Evolutionary conservation across 1,284 basidiomycete genomes (phyloP), one percentile per base, ranked within the genome.

Genomic region (Marasmius oreades): DNA sequence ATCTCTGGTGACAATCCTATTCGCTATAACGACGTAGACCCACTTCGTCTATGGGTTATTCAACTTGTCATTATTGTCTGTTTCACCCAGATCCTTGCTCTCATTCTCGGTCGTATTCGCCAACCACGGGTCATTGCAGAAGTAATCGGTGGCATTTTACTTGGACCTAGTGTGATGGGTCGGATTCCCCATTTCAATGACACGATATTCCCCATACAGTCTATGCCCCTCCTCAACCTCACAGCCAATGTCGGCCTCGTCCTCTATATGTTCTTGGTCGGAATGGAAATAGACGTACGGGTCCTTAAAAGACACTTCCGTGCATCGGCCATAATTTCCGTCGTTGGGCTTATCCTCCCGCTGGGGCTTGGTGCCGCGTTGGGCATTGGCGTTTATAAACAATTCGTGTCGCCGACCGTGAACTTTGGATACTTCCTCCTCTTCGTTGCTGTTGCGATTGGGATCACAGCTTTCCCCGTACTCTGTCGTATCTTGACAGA

Each of bases 391-490:
- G 70, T 98, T 26, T 98, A 97, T 73, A 74, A 84, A 58, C 72
- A 84, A 31, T 95, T 93, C 69, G 84, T 93, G 66, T 77, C 88
- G 64, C 70, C 71, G 0, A 72, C 64, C 14, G 85, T 92, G 56
- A 81, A 86, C 46, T 75, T 91, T 68, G 90, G 92, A 10, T 85
- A 95, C 69, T 97, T 97, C 70, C 74, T 96, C 64, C 86, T 98
- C 39, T 98, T 97, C 74, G 86, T 89, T 36, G 92, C 93, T 46
- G 92, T 95, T 39, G 88, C 93, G 10, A 85, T 92, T 71, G 88
- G 90, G 3, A 96, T 96, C 71, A 96, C 93, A 0, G 93, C 93
- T 0, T 95, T 95, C 73, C 90, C 87, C 0, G 94, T 98, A n/a
- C 81, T 97, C 1, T 96, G 94, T 67, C 90, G 95, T 61, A 92